phyloP scores from a whole-genome alignment of 768 basidiomycete genomes.

The Hericium coralloides region DNA sequence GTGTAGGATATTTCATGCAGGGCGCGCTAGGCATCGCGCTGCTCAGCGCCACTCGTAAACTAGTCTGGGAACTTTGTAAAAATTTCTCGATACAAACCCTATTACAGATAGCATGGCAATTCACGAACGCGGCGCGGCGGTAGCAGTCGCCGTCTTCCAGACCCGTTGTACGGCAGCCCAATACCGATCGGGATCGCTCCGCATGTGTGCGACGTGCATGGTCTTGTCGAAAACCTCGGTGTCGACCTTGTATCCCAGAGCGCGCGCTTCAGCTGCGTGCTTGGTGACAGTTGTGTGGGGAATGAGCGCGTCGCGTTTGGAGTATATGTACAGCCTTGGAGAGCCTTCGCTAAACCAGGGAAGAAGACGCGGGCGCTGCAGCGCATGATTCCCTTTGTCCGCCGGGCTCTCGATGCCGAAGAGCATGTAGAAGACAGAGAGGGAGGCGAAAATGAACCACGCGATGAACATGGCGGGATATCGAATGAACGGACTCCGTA shows the following conservation, averaged over 20 bases:
- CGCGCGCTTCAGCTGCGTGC: conserved; percentile 19
- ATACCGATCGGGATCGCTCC: conserved; percentile 17
- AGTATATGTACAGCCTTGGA: conserved; percentile 29
- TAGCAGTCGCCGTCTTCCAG: conserved; percentile 5
- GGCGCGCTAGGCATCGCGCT: too few relatives aligned
- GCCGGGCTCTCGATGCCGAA: conserved; percentile 1
- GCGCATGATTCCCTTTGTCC: neutral
- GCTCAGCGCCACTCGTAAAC: too few relatives aligned
- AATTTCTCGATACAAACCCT: too few relatives aligned
- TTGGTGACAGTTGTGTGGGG: conserved; percentile 19
- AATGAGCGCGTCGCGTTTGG: conserved; percentile 22
- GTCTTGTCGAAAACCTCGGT: conserved; percentile 26
- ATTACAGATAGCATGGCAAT: too few relatives aligned
- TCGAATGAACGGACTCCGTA: conserved; percentile 3
- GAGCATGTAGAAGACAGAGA: neutral
- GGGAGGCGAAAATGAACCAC: neutral
- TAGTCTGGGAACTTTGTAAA: too few relatives aligned
- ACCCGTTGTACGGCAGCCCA: conserved; percentile 13
- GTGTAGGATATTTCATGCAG: too few relatives aligned
- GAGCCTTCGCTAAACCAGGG: conserved; percentile 24
- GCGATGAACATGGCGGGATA: neutral
- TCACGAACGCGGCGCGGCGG: neutral
- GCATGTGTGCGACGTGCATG: conserved; percentile 26
- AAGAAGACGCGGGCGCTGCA: conserved; percentile 18
- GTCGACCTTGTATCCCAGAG: conserved; percentile 18